These are phyloP conservation scores for Lotus japonicus DNA, from an alignment of 306 rosid genomes.

Conservation along the genomic window DNA sequence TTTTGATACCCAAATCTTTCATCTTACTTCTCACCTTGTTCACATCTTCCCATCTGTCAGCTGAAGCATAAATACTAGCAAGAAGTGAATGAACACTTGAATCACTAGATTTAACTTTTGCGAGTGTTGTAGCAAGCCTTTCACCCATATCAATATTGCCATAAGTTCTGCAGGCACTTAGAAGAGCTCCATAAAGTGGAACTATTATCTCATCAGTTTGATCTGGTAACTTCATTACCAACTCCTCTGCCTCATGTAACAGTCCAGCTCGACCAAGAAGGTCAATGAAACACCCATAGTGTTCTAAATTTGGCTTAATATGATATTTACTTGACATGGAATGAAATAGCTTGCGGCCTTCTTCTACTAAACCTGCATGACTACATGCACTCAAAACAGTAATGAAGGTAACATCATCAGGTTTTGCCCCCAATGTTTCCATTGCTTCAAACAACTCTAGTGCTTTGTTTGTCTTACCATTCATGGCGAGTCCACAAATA, in stretches of 20 bases:
- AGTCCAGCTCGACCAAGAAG: slow-evolving; percentile 71
- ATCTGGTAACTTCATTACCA: slow-evolving; percentile 40
- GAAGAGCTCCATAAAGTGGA: slow-evolving; percentile 66
- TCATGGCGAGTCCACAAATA: slow-evolving; percentile 65
- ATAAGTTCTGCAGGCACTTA: slow-evolving; percentile 68
- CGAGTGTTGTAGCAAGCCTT: slow-evolving; percentile 45
- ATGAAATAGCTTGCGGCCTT: slow-evolving; percentile 45
- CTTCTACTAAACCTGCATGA: slow-evolving; percentile 66
- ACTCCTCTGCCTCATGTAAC: slow-evolving; percentile 61
- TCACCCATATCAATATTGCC: slow-evolving; percentile 65
- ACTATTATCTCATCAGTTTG: slow-evolving; percentile 26
- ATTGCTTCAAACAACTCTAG: slow-evolving; percentile 57
- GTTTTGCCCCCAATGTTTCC: slow-evolving; percentile 42
- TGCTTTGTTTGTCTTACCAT: slow-evolving; percentile 56
- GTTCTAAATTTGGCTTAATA: slow-evolving; percentile 59
- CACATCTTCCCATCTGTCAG: slow-evolving; percentile 69
- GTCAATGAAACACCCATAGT: slow-evolving; percentile 62
- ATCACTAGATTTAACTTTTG: slow-evolving; percentile 39
- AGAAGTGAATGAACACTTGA: slow-evolving; percentile 59
- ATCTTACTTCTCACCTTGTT: slow-evolving; percentile 58
- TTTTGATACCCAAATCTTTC: slow-evolving; percentile 50
- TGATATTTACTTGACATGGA: slow-evolving; percentile 40
- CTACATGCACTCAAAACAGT: slow-evolving; percentile 58
- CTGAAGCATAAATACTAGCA: slow-evolving; percentile 64
- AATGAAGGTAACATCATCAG: slow-evolving; percentile 62